A percentile compares a stretch with the other conserved stretches of the same genome.
Evolutionary conservation across 495 filamentous ascomycete species (phyloP).

Genomic region (Penicillium cosmopolitanum): DNA sequence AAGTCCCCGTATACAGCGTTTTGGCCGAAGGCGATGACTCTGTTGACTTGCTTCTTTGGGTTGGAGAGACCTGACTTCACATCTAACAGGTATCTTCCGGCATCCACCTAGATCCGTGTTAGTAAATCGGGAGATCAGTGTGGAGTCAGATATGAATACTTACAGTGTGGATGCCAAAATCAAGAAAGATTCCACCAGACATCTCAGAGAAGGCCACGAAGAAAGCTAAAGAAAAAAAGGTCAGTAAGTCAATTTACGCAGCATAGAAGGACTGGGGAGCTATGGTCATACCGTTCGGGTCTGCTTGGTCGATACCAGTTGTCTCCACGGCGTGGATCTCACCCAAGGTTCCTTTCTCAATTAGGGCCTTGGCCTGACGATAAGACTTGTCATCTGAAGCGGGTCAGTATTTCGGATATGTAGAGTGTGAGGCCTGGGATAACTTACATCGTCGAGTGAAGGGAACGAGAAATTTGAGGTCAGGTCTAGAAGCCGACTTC

Average conservation of each 20-base stretch:
- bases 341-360: slow-evolving; percentile 21
- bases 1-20: slow-evolving; percentile 19
- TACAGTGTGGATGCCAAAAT: slow-evolving; percentile 23
- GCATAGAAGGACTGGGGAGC: not conserved
- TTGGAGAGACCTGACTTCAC: slow-evolving; percentile 20
- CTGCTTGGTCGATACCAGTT: slow-evolving; percentile 22
- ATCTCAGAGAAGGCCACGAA: slow-evolving; percentile 22
- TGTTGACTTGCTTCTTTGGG: slow-evolving; percentile 25
- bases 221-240: slow-evolving; percentile 13
- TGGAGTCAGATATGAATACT: slow-evolving; percentile 1
- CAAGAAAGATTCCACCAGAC: slow-evolving; percentile 23
- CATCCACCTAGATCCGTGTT: slow-evolving; percentile 17
- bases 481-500: slow-evolving; percentile 68
- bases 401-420: slow-evolving; percentile 6
- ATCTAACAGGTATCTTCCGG: slow-evolving; percentile 23
- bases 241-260: slow-evolving; percentile 6
- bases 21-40: slow-evolving; percentile 24
- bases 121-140: slow-evolving; percentile 1
- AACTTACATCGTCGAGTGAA: slow-evolving; percentile 25
- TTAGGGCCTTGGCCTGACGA: slow-evolving; percentile 18
- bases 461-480: slow-evolving; percentile 45
- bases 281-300: slow-evolving; percentile 17
- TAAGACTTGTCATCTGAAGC: slow-evolving; percentile 19
- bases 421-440: not conserved
- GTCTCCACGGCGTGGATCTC: slow-evolving; percentile 24